Base-by-base conservation (phyloP, 306 rosid genomes). In the Lathyrus aphaca region DNA sequence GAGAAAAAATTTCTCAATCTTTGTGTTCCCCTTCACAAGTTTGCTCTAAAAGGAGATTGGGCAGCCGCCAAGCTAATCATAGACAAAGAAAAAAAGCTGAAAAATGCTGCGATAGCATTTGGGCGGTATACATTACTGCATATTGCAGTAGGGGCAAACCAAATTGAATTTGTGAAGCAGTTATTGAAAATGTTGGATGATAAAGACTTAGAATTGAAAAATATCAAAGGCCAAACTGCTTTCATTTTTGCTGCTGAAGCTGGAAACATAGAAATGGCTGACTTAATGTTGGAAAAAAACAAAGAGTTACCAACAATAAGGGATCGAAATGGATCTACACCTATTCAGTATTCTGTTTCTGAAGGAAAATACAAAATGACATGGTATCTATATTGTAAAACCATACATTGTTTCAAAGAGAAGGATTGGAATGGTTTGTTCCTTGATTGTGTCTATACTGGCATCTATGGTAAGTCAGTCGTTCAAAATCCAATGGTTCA, bases 11-110 rank as follows among this genome's bases (percentile, higher is more conserved):
- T 32, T 63, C 15, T 79, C 2, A 1, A 35, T 0, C 10, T 21
- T 2, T 91, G 75, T 43, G 77, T 80, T 19, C 84, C 84, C n/a
- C 74, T 80, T 49, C 39, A 80, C 50, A 80, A 74, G 35, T 3
- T 1, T 46, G 74, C 70, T 19, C 4, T 80, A 15, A 9, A 39
- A 5, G 84, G 80, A 0, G 64, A 80, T 21, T 80, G 84, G 84
- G 0, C 3, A 21, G 23, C 17, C 19, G 74, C 80, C 2, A 42
- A 65, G 37, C 6, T 1, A 2, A 40, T 75, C 16, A 4, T 75
- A 30, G 32, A 6, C 0, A 1, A 8, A n/a, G 51, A 80, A 13
- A 0, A 0, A 0, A 58, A 16, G 23, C 53, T 80, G 27, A 9
- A 16, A 43, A 21, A 32, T 0, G 77, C 84, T 0, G 77, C 66